Base-by-base conservation (phyloP, 805 yeast species). In the Schizosaccharomyces japonicus region DNA sequence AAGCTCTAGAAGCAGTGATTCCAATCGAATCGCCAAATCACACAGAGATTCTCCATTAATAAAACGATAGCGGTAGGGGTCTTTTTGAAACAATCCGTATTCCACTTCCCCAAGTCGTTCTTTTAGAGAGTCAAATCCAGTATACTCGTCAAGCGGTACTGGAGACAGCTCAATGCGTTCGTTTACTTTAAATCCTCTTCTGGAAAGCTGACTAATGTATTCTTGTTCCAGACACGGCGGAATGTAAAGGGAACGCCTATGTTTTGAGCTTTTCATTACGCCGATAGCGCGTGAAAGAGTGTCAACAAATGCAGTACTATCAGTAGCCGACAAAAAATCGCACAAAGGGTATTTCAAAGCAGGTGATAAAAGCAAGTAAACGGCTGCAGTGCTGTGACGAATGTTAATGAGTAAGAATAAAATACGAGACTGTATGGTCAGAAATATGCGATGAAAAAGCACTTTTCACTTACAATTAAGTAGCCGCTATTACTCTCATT, bases 41-140 rank as follows among this genome's bases (percentile, higher is more conserved):
- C 90, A 98, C 58, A 84, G 90, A 47, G 92, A 80, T 63, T 90
- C 99, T 0, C 93, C 83, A 46, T 96, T 69, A 2, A 94, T 81
- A 58, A 73, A 90, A 50, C 98, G 68, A 58, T 79, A 87, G 62
- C 90, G 95, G 58, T 90, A 90, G 1, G 95, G 95, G 59, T 87
- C 95, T 50, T 67, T 62, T 49, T 63, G 49, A 57, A 75, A 80
- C 54, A 71, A 75, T 51, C 66, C 69, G 58, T 70, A 80, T 53
- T 85, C 95, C 1, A 67, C 78, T 29, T 84, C 93, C 4, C 78
- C 79, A 11, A 74, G 76, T 19, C 98, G 96, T 0, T 95, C 94
- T 56, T 85, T 82, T 57, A 82, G 64, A 60, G 83, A 95, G 39
- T 83, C 78, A 57, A 90, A 66, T 59, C 84, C 92, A 28, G 84